Conservation (phyloP, 768 basidiomycete species). For the Hemileccinum rubropunctum region DNA sequence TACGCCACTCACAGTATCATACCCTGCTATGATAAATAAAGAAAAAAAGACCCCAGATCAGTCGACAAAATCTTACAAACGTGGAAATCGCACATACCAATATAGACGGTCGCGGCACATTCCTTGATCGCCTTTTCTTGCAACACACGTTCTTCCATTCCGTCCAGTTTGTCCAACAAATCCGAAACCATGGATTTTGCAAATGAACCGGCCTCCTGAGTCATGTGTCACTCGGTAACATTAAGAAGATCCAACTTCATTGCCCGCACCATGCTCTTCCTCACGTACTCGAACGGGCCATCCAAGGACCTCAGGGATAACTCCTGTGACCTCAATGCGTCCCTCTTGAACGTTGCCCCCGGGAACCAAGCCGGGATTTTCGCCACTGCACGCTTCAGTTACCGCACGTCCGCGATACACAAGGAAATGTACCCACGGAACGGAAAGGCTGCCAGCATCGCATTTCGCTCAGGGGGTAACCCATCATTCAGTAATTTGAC, state of each 20-base stretch:
- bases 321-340: slow-evolving; percentile 25
- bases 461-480: slow-evolving; percentile 24
- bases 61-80: not conserved
- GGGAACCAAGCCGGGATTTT: slow-evolving; percentile 30
- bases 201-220: slow-evolving; percentile 23
- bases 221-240: slow-evolving; percentile 1
- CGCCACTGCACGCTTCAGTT: slow-evolving; percentile 19
- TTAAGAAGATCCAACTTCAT: not conserved
- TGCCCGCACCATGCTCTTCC: slow-evolving; percentile 22
- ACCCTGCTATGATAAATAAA: slow-evolving; percentile 20
- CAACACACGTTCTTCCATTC: slow-evolving; percentile 7
- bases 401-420: not conserved
- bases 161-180: slow-evolving; percentile 19
- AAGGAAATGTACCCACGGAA: slow-evolving; percentile 18
- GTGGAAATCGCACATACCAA: slow-evolving; percentile 18
- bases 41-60: not conserved
- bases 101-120: slow-evolving; percentile 31
- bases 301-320: slow-evolving; percentile 23
- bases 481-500: slow-evolving; percentile 22
- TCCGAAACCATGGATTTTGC: slow-evolving; percentile 30
- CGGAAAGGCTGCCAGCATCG: slow-evolving; percentile 29
- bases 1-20: slow-evolving; percentile 20
- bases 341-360: slow-evolving; percentile 29
- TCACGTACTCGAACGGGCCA: slow-evolving; percentile 29
- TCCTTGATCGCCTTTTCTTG: slow-evolving; percentile 26